Evolutionary conservation across 805 yeast species (phyloP).

Genomic region (Yarrowia yakushimensis): DNA sequence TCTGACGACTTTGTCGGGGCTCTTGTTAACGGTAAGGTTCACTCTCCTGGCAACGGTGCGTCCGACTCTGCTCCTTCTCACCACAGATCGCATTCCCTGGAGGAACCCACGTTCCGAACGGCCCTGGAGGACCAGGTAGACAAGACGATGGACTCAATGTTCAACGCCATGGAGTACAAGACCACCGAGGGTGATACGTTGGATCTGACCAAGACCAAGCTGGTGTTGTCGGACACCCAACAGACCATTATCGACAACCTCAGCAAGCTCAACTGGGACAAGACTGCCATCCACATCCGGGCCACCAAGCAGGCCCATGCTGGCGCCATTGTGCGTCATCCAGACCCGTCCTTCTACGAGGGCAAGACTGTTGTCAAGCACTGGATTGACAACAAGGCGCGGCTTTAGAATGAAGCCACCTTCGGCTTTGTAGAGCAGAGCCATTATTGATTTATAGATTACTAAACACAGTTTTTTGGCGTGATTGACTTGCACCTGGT

Average conservation of each 20-base stretch:
- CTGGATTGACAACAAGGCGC: conserved; percentile 50
- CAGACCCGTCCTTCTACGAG: conserved; percentile 55
- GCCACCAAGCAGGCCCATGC: conserved; percentile 71
- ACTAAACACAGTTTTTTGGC: not conserved
- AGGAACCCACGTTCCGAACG: conserved; percentile 10
- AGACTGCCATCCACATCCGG: conserved; percentile 66
- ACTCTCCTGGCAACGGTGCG: not conserved
- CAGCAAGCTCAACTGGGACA: conserved; percentile 62
- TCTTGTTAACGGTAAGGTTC: conserved; percentile 13
- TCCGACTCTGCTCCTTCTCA: not conserved
- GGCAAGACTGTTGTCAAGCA: conserved; percentile 67
- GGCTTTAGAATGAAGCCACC: not conserved
- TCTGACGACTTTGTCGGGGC: conserved; percentile 21
- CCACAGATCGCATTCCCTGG: conserved; percentile 19
- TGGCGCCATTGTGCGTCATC: conserved; percentile 69
- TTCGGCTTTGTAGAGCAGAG: not conserved
- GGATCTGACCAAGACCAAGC: conserved; percentile 16
- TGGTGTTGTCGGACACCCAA: conserved; percentile 39
- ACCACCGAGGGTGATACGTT: conserved; percentile 14
- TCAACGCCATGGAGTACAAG: conserved; percentile 28
- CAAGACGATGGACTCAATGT: conserved; percentile 50
- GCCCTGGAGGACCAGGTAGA: conserved; percentile 58
- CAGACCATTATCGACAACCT: conserved; percentile 51
- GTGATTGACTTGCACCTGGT: not conserved
- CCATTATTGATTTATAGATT: conserved; percentile 14